Base-by-base conservation (phyloP, 192 early-diverging fungal genomes). In the Umbelopsis isabellina region DNA sequence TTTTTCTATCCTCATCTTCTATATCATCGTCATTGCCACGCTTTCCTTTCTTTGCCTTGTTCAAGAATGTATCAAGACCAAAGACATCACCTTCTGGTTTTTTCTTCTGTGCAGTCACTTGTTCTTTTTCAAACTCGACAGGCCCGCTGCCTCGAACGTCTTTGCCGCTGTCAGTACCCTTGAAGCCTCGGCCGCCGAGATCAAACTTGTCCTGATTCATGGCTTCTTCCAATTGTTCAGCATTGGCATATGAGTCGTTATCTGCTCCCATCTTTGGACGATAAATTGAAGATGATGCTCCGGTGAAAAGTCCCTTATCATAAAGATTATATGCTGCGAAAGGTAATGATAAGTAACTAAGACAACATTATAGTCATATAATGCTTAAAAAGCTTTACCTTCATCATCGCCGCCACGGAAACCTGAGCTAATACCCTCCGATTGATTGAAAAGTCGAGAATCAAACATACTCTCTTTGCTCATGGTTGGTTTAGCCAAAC, bases 391-490 rank as follows among this genome's bases (percentile, higher is more conserved):
- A 11, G 7, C 55, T 66, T 66, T 77, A 79, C 81, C 72, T 73
- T 98, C 97, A 49, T 97, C 96, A 47, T 90, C 93, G 18, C 55
- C 55, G n/a, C 55, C 55, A 52, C 88, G 92, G 79, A 98, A 94
- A 22, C 95, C 94, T 30, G 93, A 92, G 61, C 81, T 83, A 46
- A 98, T 83, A 20, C 95, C 98, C 69, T 88, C 86, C 1, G 88
- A 84, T 76, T 95, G 95, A 84, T 98, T 97, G 78, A 98, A 99
- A 52, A 99, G 80, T 50, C 98, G 89, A 49, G 93, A 87, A 77
- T 99, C 98, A 75, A 91, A 98, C 90, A 98, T 85, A 51, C 92
- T 89, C 55, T 99, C 98, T 76, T 91, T 91, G 46, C 91, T 88
- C 33, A 86, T 74, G 3, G 98, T 90, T 8, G 96, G 98, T 69